A percentile compares a stretch with the other conserved stretches of the same genome.
phyloP scores from a whole-genome alignment of 2,329 filamentous ascomycete genomes.

The Pseudogymnoascus sp. region DNA sequence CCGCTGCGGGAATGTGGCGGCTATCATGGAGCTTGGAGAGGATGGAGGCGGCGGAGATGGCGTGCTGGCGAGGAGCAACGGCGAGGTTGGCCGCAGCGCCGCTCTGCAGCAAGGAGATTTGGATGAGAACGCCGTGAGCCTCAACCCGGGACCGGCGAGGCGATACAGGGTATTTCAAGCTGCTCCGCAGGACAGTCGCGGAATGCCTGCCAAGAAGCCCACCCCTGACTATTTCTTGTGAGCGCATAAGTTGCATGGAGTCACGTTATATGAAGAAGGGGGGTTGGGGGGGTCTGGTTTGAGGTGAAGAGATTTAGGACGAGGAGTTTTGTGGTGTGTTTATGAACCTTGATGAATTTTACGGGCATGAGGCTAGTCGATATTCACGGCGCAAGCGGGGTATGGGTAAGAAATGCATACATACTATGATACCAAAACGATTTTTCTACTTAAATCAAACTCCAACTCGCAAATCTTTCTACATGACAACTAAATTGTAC shows the following conservation, averaged over 20 bases:
- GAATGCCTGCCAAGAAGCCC: conserved; percentile 98
- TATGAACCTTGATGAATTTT: conserved; percentile 6
- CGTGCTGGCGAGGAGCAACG: conserved; percentile 29
- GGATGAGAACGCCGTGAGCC: conserved; percentile 44
- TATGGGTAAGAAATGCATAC: conserved; percentile 9
- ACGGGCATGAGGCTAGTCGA: not conserved
- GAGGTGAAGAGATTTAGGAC: not conserved
- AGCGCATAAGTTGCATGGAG: conserved; percentile 9
- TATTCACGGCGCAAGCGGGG: not conserved
- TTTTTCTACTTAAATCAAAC: not conserved
- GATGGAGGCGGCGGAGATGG: conserved; percentile 65
- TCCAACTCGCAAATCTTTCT: not conserved
- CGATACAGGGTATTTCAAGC: conserved; percentile 95
- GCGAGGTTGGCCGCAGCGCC: conserved; percentile 45
- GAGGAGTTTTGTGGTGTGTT: not conserved
- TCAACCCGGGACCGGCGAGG: conserved; percentile 67
- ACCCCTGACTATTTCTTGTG: conserved; percentile 92
- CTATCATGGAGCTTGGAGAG: conserved; percentile 86
- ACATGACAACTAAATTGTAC: not conserved
- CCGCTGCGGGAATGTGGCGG: conserved; percentile 89
- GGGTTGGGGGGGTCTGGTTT: not conserved
- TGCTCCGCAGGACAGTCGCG: conserved; percentile 87
- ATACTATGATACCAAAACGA: conserved; percentile 8
- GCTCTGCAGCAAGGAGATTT: conserved; percentile 38
- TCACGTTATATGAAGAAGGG: not conserved